These are phyloP conservation scores for Eurotiales sp. DNA, from an alignment of 2,329 filamentous ascomycete genomes.

Conservation along the genomic window DNA sequence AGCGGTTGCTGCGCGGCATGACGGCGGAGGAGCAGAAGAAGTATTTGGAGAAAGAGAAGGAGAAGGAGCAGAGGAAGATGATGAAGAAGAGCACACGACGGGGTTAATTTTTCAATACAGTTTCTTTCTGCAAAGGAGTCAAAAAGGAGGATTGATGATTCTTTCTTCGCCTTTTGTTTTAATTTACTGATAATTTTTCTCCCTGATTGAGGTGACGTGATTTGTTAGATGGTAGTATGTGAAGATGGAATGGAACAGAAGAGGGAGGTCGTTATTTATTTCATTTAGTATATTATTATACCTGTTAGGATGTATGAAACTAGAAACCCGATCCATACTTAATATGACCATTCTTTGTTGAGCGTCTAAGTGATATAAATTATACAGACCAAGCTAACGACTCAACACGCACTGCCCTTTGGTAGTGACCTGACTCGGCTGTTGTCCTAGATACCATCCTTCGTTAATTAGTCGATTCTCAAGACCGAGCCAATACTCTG, in stretches of 20 bases:
- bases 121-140: background rate
- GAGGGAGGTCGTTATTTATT: background rate
- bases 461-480: conserved; percentile 62
- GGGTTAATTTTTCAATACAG: conserved; percentile 3
- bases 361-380: background rate
- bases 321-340: background rate
- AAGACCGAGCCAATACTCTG: conserved; percentile 63
- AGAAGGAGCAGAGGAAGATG: conserved; percentile 63
- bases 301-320: background rate
- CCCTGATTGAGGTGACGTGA: background rate
- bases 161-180: background rate
- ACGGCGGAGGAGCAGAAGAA: conserved; percentile 83
- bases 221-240: background rate
- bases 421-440: conserved; percentile 22
- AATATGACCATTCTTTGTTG: too few relatives aligned
- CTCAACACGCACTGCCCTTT: conserved; percentile 33
- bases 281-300: conserved; percentile 10
- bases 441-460: conserved; percentile 61
- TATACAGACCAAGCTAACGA: conserved; percentile 2
- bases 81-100: conserved; percentile 52
- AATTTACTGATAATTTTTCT: background rate
- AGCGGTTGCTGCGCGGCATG: conserved; percentile 71
- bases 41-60: conserved; percentile 74
- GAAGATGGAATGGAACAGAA: background rate
- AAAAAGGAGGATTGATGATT: background rate